A percentile compares a stretch with the other conserved stretches of the same genome.
Evolutionary conservation across 805 yeast species (phyloP).

Genomic region (Cyberlindnera japonica): DNA sequence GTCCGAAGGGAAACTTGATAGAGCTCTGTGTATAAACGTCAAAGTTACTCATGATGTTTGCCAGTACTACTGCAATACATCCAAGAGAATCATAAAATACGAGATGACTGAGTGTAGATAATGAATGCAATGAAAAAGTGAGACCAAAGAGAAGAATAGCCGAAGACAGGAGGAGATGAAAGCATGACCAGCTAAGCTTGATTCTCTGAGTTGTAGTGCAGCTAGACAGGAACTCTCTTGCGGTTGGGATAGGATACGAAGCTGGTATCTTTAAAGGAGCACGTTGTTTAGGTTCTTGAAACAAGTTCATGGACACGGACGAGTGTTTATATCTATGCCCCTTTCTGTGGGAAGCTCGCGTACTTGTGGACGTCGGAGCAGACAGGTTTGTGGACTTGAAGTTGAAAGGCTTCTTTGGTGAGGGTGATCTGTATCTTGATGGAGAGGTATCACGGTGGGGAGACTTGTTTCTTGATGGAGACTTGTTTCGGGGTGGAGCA

Average conservation of each 20-base stretch:
- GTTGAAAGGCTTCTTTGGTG: conserved; percentile 51
- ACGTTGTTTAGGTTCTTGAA: conserved; percentile 83
- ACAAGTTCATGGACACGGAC: conserved; percentile 91
- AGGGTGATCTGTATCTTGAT: conserved; percentile 24
- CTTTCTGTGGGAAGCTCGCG: conserved; percentile 70
- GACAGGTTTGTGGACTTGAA: conserved; percentile 51
- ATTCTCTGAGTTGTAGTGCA: conserved; percentile 54
- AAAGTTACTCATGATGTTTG: conserved; percentile 82
- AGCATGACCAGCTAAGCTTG: conserved; percentile 53
- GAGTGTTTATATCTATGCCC: conserved; percentile 97
- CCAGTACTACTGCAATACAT: conserved; percentile 61
- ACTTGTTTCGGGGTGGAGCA: conserved; percentile 25
- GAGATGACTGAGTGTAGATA: conserved; percentile 81
- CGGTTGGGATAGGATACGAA: conserved; percentile 42
- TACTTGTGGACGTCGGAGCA: conserved; percentile 28
- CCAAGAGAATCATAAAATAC: conserved; percentile 85
- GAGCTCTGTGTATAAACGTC: conserved; percentile 87
- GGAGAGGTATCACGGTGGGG: conserved; percentile 33
- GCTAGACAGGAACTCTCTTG: conserved; percentile 58
- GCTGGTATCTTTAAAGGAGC: conserved; percentile 79
- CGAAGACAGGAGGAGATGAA: conserved; percentile 54
- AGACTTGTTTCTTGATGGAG: conserved; percentile 29
- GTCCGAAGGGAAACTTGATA: conserved; percentile 84
- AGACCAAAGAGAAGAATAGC: conserved; percentile 59
- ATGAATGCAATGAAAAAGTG: conserved; percentile 50